A percentile compares a stretch with the other conserved stretches of the same genome.
phyloP scores from a whole-genome alignment of 805 yeast species.

The Deakozyma indianensis region DNA sequence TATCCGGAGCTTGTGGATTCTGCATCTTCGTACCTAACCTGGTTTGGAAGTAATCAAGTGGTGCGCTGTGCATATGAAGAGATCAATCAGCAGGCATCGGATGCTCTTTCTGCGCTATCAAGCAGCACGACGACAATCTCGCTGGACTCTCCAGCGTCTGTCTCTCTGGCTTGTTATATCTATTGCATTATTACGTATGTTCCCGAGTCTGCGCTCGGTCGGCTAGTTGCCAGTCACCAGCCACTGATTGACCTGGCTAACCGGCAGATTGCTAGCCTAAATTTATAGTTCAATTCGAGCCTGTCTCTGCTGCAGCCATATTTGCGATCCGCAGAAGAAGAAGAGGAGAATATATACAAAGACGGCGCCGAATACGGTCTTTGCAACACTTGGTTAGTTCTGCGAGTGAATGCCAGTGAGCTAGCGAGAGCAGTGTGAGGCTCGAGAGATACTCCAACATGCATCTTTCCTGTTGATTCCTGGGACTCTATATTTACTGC shows the following conservation, averaged over 20 bases:
- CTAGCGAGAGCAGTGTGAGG: no score
- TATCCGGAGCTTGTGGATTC: slow-evolving; percentile 6
- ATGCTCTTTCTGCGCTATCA: not conserved
- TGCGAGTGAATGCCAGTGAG: no score
- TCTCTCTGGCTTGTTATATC: not conserved
- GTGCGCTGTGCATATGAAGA: not conserved
- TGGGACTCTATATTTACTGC: no score
- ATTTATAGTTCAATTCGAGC: slow-evolving; percentile 39
- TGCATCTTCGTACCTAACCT: slow-evolving; percentile 2
- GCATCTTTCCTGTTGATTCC: no score
- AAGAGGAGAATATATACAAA: slow-evolving; percentile 67
- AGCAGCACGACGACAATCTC: not conserved
- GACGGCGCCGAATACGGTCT: slow-evolving; percentile 82
- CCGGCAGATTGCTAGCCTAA: not conserved
- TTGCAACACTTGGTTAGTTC: slow-evolving; percentile 45
- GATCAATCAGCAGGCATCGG: not conserved
- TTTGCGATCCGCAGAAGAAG: slow-evolving; percentile 82
- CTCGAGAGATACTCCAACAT: no score
- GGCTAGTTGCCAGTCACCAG: not conserved
- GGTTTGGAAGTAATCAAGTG: not conserved
- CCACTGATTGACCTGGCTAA: not conserved
- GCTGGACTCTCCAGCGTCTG: not conserved
- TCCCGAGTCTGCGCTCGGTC: not conserved
- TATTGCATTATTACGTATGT: slow-evolving; percentile 1
- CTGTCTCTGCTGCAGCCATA: slow-evolving; percentile 47